Evolutionary conservation across 345 rosid species (phyloP), one percentile per base, ranked within the genome.

Genomic region (Gossypium bickii): DNA sequence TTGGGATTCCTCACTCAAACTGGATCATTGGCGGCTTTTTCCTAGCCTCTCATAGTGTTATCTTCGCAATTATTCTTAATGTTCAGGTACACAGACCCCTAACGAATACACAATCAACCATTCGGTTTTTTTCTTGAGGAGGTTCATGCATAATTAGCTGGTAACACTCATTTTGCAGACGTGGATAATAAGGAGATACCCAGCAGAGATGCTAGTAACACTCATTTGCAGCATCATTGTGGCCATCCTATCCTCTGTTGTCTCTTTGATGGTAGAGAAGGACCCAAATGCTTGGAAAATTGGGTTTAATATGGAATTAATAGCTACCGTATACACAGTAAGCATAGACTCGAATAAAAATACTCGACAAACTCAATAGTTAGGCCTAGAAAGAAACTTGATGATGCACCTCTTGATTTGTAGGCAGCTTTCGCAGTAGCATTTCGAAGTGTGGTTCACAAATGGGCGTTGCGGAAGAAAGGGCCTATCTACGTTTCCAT

Each of bases 21-120:
- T 93, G 94, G 94, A 75, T 83, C 1, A 2, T 73, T 25, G 76
- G 76, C 47, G 76, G 67, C 45, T 15, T 73, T 59, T 45, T 73
- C 9, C 68, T 73, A 24, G 76, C 76, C 11, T 59, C 57, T 25
- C 72, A 68, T 16, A 68, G 72, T 68, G 43, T 68, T 24, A 48
- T 68, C 57, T 25, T 48, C 34, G 72, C 72, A 68, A 24, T 68
- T 24, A 48, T 68, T 48, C 72, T 68, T 7, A 68, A 48, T 25
- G 72, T 68, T 68, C 72, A 68, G 72, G 72, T 68, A 68, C 41
- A 24, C 51, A 48, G 3, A 18, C 12, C 18, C 41, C 38, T 12
- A 22, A 45, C 18, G 3, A 12, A 45, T 13, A 47, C 20, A 44
- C 10, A 43, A 65, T 43, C 4, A 66, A 64, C 17, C 68, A 4